Conservation (phyloP, 108 stramenopile genomes). For the Nannochloropsis gaditana region DNA sequence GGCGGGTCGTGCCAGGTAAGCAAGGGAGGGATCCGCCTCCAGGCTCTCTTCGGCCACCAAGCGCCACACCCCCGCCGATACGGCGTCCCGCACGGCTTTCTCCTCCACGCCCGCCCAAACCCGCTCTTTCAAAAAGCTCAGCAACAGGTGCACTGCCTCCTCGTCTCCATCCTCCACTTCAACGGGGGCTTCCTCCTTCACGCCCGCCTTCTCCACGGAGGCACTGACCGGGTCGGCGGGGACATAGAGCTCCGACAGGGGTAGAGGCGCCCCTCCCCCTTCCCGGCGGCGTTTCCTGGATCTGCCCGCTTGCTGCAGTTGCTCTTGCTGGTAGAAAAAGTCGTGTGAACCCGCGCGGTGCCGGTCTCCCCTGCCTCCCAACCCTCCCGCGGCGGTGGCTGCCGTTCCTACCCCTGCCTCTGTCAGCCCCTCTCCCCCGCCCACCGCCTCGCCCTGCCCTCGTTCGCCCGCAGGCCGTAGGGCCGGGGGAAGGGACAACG, state of each 20-base stretch:
- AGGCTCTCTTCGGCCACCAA: background rate
- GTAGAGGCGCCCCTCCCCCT: background rate
- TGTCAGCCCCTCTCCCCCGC: background rate
- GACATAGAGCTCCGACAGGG: background rate
- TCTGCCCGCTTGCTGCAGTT: background rate
- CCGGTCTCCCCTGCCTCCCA: background rate
- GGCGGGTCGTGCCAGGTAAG: background rate
- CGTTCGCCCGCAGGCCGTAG: too few species aligned
- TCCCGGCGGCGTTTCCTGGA: background rate
- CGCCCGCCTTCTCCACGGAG: background rate
- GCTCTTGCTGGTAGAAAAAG: background rate
- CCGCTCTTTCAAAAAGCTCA: background rate
- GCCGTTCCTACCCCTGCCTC: background rate
- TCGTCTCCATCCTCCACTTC: background rate
- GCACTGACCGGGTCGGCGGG: background rate
- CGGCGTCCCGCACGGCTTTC: background rate
- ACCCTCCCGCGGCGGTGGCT: background rate
- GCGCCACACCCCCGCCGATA: background rate
- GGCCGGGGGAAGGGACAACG: too few species aligned
- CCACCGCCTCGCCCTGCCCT: background rate
- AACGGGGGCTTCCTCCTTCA: background rate
- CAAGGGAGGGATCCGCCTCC: background rate
- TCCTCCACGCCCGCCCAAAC: background rate
- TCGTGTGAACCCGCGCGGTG: background rate
- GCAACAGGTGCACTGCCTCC: background rate